A percentile compares a stretch with the other conserved stretches of the same genome.
Evolutionary conservation across 2,329 filamentous ascomycete genomes (phyloP).

Genomic region (Phaeosphaeriaceae sp.): DNA sequence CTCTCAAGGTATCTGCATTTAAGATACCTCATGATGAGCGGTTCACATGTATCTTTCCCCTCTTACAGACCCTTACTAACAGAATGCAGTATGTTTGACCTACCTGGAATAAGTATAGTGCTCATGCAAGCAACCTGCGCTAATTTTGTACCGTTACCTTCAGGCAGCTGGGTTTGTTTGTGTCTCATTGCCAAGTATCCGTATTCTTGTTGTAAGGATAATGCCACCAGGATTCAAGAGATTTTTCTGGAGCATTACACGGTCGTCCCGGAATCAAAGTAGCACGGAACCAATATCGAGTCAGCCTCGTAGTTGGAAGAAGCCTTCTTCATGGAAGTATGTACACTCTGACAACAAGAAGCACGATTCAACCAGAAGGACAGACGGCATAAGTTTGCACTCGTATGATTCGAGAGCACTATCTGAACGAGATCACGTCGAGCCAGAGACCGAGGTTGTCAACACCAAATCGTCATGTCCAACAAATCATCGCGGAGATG

Average conservation of each 20-base stretch:
- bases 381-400: conserved; percentile 15
- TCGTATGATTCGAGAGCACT: conserved; percentile 7
- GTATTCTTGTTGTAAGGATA: conserved; percentile 19
- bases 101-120: too few relatives aligned
- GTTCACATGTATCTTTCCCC: too few relatives aligned
- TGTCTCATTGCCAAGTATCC: conserved; percentile 23
- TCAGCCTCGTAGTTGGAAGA: conserved; percentile 10
- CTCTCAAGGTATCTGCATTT: too few relatives aligned
- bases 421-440: conserved; percentile 6
- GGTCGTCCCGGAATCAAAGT: not conserved
- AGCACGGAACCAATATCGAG: not conserved
- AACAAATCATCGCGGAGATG: not conserved
- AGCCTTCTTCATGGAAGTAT: conserved; percentile 13
- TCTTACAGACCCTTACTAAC: too few relatives aligned
- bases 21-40: too few relatives aligned
- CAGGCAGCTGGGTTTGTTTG: conserved; percentile 19
- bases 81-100: too few relatives aligned
- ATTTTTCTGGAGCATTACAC: conserved; percentile 3
- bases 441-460: not conserved
- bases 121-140: too few relatives aligned
- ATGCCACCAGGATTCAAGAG: conserved; percentile 9
- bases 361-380: conserved; percentile 3
- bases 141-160: too few relatives aligned
- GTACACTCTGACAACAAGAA: conserved; percentile 4
- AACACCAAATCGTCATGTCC: conserved; percentile 3